phyloP scores from a whole-genome alignment of 208 protist genomes.

The Phytomonas francai region DNA sequence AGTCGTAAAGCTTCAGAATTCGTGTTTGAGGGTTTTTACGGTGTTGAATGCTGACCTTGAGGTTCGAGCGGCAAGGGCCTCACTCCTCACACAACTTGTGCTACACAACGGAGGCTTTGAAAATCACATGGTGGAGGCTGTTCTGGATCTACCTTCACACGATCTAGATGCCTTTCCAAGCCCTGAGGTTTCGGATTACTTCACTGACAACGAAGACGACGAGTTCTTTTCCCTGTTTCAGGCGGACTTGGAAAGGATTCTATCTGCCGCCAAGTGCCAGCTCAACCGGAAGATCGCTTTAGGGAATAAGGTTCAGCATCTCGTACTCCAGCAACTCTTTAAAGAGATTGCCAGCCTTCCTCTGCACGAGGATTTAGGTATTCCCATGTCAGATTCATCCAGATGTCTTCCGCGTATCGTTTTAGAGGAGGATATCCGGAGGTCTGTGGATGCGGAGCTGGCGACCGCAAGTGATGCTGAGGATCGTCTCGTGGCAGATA shows the following conservation, averaged over 20 bases:
- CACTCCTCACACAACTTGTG: conserved; percentile 20
- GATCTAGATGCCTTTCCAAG: neutral
- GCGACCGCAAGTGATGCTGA: neutral
- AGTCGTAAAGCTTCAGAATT: conserved; percentile 23
- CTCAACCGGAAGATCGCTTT: too few relatives aligned
- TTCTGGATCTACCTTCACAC: conserved; percentile 23
- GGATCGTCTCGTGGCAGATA: neutral
- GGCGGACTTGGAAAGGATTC: too few relatives aligned
- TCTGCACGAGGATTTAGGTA: too few relatives aligned
- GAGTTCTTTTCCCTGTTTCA: too few relatives aligned
- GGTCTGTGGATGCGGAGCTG: conserved; percentile 5
- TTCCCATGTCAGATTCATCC: too few relatives aligned
- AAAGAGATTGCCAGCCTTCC: too few relatives aligned
- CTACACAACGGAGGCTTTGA: conserved; percentile 21
- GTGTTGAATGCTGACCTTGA: conserved; percentile 26
- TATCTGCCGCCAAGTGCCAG: too few relatives aligned
- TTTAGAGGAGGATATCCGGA: neutral
- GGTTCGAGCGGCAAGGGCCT: conserved; percentile 17
- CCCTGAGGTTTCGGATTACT: too few relatives aligned
- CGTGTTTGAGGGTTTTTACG: conserved; percentile 21
- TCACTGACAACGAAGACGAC: too few relatives aligned
- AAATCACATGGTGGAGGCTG: conserved; percentile 21
- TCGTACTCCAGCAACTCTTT: too few relatives aligned
- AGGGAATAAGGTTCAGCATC: too few relatives aligned
- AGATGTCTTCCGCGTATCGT: too few relatives aligned